phyloP scores from a whole-genome alignment of 2,329 filamentous ascomycete genomes.

The Westerdykella aurantiaca region DNA sequence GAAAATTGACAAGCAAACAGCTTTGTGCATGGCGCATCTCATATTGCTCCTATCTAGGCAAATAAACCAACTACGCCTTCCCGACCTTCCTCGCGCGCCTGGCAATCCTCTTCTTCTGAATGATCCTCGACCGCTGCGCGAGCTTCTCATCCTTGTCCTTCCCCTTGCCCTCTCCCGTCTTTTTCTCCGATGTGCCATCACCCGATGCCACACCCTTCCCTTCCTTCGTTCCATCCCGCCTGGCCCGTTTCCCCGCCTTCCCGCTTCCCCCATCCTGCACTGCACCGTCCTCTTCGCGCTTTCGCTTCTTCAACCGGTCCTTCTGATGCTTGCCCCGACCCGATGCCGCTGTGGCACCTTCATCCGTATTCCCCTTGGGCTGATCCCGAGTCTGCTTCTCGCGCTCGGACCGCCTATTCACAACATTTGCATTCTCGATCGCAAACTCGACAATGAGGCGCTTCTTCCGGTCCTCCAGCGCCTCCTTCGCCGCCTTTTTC shows the following conservation, averaged over 20 bases:
- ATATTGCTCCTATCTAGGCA: no score
- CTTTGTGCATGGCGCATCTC: no score
- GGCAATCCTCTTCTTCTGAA: constrained; percentile 76
- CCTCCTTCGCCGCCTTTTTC: constrained; percentile 37
- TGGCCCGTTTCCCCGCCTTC: constrained; percentile 36
- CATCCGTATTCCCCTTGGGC: constrained; percentile 36
- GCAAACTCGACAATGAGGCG: constrained; percentile 93
- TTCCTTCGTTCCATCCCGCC: no score
- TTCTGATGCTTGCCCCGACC: constrained; percentile 23
- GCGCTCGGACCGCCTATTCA: constrained; percentile 66
- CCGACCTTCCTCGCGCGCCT: constrained; percentile 55
- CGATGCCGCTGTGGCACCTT: constrained; percentile 31
- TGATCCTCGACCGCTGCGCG: constrained; percentile 67
- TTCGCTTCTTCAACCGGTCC: constrained; percentile 12
- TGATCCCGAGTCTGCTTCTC: constrained; percentile 53
- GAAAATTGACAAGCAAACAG: no score
- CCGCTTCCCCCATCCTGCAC: constrained; percentile 6
- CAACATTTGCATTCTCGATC: constrained; percentile 94
- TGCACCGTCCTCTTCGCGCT: constrained; percentile 4
- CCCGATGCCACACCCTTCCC: constrained; percentile 1
- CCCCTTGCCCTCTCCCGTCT: constrained; percentile 13
- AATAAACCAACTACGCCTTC: constrained; percentile 37
- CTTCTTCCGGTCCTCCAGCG: constrained; percentile 70
- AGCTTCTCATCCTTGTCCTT: constrained; percentile 48
- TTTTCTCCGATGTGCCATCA: constrained; percentile 4